These are phyloP conservation scores for Avena eriantha DNA, from an alignment of 176 grass and related monocot species.

Conservation along the genomic window DNA sequence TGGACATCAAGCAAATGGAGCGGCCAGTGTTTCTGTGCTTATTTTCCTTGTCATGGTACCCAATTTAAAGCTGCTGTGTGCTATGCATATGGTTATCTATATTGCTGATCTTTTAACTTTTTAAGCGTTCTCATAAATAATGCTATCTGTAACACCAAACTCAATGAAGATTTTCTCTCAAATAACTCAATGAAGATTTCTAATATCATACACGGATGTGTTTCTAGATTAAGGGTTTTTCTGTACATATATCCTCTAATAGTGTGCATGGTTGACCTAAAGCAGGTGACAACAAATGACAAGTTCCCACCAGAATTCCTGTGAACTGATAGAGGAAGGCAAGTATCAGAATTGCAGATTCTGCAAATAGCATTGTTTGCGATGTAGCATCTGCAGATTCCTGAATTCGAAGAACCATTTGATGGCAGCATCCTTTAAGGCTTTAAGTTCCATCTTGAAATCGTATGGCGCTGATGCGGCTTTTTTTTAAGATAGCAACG, in stretches of 20 bases:
- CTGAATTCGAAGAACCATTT: slow-evolving; percentile 31
- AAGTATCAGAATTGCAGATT: slow-evolving; percentile 32
- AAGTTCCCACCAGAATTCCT: slow-evolving; percentile 13
- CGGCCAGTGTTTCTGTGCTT: background rate
- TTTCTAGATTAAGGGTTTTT: slow-evolving; percentile 10
- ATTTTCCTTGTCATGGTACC: background rate
- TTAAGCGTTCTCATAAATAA: background rate
- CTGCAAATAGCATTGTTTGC: slow-evolving; percentile 34
- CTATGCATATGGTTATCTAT: background rate
- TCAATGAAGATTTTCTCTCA: background rate
- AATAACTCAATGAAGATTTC: background rate
- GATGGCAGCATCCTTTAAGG: slow-evolving; percentile 27
- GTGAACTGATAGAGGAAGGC: slow-evolving; percentile 27
- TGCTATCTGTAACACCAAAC: slow-evolving; percentile 4
- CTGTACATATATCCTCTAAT: slow-evolving; percentile 13
- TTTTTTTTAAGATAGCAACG: slow-evolving; percentile 56
- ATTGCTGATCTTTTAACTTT: background rate
- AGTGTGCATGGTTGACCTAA: slow-evolving; percentile 23
- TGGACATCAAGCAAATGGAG: background rate
- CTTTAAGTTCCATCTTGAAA: slow-evolving; percentile 22
- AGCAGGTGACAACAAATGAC: slow-evolving; percentile 53
- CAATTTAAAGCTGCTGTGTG: slow-evolving; percentile 7
- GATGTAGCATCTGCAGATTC: slow-evolving; percentile 22
- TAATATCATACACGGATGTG: too few species aligned
- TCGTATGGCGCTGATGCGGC: slow-evolving; percentile 47